Conservation (phyloP, 768 basidiomycete genomes). For the Guyanaporus albipodus region DNA sequence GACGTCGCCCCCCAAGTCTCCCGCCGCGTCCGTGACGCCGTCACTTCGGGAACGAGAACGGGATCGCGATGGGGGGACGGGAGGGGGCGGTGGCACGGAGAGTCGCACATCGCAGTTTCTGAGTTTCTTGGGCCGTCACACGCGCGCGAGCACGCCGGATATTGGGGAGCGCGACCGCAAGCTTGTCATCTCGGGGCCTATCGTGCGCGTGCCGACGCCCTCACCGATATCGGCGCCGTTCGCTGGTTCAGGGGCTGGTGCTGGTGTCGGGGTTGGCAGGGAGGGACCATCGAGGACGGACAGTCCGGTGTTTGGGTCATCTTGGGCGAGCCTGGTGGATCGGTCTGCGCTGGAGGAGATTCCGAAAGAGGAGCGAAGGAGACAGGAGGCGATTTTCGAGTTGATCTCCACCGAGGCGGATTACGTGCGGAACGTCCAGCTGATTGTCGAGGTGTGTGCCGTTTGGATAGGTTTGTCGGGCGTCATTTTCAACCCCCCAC, state of each 20-base stretch:
- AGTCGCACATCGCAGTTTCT: constrained; percentile 48
- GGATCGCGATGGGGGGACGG: not conserved
- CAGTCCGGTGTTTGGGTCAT: constrained; percentile 65
- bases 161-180: constrained; percentile 41
- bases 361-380: constrained; percentile 69
- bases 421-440: constrained; percentile 88
- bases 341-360: constrained; percentile 79
- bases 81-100: constrained; percentile 24
- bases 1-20: constrained; percentile 41
- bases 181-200: constrained; percentile 67
- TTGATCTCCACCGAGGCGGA: constrained; percentile 86
- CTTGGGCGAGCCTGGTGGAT: constrained; percentile 92
- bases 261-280: too few relatives aligned
- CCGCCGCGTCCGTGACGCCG: constrained; percentile 30
- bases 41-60: constrained; percentile 28
- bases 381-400: constrained; percentile 97
- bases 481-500: too few relatives aligned
- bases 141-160: constrained; percentile 44
- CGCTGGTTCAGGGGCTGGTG: constrained; percentile 1
- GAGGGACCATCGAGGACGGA: constrained; percentile 41
- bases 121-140: constrained; percentile 54
- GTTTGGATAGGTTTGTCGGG: not conserved
- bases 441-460: constrained; percentile 76
- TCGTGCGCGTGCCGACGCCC: constrained; percentile 36
- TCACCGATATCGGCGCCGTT: not conserved